A percentile compares a stretch with the other conserved stretches of the same genome.
phyloP scores from a whole-genome alignment of 176 grass and related monocot genomes.

The Oryza officinalis region DNA sequence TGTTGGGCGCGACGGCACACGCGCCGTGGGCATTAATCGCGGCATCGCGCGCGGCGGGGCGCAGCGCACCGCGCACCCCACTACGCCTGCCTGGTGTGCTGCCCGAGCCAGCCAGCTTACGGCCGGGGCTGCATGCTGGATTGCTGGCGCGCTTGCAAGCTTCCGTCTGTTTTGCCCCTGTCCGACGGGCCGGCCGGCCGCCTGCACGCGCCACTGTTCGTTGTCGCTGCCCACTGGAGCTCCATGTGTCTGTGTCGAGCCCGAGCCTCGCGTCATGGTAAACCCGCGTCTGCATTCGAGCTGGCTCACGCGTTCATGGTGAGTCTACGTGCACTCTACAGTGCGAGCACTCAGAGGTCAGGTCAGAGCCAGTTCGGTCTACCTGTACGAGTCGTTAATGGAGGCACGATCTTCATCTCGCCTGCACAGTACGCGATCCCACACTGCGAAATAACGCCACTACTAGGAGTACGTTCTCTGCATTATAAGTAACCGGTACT shows the following conservation, averaged over 20 bases:
- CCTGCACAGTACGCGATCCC: not conserved
- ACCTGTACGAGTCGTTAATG: not conserved
- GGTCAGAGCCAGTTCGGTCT: not conserved
- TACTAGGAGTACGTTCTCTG: too few relatives aligned
- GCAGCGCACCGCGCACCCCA: not conserved
- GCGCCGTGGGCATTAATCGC: slow-evolving; percentile 9
- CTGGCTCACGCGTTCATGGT: not conserved
- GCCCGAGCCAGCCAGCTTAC: not conserved
- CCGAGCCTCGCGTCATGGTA: not conserved
- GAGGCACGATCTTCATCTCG: not conserved
- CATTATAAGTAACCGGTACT: not conserved
- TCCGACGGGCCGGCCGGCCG: slow-evolving; percentile 2
- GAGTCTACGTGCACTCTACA: not conserved
- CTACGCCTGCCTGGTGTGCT: not conserved
- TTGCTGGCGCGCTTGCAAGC: not conserved
- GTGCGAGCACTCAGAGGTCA: not conserved
- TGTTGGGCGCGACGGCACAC: not conserved
- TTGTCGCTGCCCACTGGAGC: not conserved
- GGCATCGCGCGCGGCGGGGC: not conserved
- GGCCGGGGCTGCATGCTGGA: slow-evolving; percentile 7
- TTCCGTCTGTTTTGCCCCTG: slow-evolving; percentile 56
- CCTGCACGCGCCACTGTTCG: not conserved
- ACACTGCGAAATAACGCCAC: too few relatives aligned
- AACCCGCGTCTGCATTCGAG: too few relatives aligned
- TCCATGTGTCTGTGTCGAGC: not conserved